Base-by-base conservation (phyloP, 805 yeast species). In the Saccharomycopsis sp. region DNA sequence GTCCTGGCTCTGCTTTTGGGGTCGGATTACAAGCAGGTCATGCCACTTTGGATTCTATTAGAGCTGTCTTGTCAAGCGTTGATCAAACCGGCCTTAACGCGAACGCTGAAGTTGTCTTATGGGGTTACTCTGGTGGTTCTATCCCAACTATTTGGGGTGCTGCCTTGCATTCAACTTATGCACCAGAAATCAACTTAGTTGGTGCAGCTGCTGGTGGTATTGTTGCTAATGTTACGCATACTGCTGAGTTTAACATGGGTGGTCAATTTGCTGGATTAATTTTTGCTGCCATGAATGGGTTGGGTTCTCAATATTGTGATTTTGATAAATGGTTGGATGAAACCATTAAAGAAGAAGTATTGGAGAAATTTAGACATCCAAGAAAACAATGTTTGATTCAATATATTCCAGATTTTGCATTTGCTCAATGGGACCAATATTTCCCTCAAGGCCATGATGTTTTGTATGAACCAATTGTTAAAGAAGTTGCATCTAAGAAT, bases 1-100 rank as follows among this genome's bases (percentile, higher is more conserved):
- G 31, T 11, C 31, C 31, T 11, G n/a, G n/a, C 13, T n/a, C n/a
- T n/a, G n/a, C n/a, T n/a, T n/a, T n/a, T n/a, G n/a, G n/a, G n/a
- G n/a, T n/a, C n/a, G n/a, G 11, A 27, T 11, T 11, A 27, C 31
- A 27, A n/a, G 31, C 31, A 11, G 31, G 31, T 27, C n/a, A 27
- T n/a, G 31, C 31, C 31, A 27, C 31, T n/a, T 27, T 27, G 31
- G n/a, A 27, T n/a, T 27, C 31, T n/a, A 27, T 27, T 27, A 27
- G n/a, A n/a, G 31, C 31, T 27, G 31, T n/a, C 13, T 27, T 27
- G 31, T 11, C 13, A 11, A 11, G 11, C 31, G n/a, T 11, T n/a
- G 31, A 27, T 11, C n/a, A 11, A 11, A n/a, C 13, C 31, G 13
- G 11, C n/a, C n/a, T n/a, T 27, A n/a, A 11, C n/a, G 31, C 11